Evolutionary conservation across 1,284 basidiomycete species (phyloP), one percentile per base, ranked within the genome.

Genomic region (Laetiporus sulphureus): DNA sequence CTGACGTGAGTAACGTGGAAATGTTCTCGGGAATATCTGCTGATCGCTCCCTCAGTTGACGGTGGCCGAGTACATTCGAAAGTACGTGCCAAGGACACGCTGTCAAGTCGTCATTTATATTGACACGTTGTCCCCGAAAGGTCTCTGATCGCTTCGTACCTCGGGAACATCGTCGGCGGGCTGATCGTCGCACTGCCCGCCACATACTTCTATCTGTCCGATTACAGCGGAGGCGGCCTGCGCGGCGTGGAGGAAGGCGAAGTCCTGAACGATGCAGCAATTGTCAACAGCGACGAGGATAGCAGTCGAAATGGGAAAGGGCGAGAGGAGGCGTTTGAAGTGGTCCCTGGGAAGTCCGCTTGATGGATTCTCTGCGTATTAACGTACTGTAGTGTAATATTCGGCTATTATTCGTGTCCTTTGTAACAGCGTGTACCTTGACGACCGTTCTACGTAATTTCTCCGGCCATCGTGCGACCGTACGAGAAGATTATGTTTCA

Each of bases 101-200:
- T n/a, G n/a, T n/a, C n/a, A n/a, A n/a, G n/a, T n/a, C n/a, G n/a
- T n/a, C n/a, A n/a, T n/a, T n/a, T n/a, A n/a, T n/a, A n/a, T n/a
- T n/a, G n/a, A n/a, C n/a, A n/a, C n/a, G n/a, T 8, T 32, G 18
- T 34, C 44, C 37, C 11, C 20, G 18, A 29, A 5, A 82, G 79
- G 52, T 83, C 81, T 3, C 58, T 87, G 37, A 76, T 87, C 48
- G 78, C 83, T 0, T 60, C 80, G 1, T 79, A 75, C 57, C 48
- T 86, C 38, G 83, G 84, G 23, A 87, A 87, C 62, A 71, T 80
- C 29, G 62, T 86, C 13, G 84, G 84, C 4, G 84, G 70, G 6
- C 61, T 80, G 25, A 61, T 83, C 32, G 77, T 87, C 23, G 80
- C 66, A 10, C 53, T 83, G 1, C 82, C 82, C 7, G 77, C 71